Evolutionary conservation across 768 basidiomycete genomes (phyloP).

Genomic region (Hericium rajendrae): DNA sequence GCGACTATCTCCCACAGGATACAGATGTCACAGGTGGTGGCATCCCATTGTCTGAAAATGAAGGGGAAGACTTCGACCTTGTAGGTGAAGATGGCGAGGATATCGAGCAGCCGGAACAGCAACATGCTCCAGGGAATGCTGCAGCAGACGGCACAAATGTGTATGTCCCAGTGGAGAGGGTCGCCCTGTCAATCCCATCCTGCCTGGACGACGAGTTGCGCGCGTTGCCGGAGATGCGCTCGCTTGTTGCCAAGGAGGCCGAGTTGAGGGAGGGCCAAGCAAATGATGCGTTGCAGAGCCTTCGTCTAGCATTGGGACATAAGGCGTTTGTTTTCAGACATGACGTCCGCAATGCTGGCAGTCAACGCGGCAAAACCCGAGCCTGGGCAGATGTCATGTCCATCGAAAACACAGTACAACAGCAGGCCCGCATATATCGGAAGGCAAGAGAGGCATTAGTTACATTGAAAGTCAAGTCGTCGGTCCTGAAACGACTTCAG

Average conservation of each 20-base stretch:
- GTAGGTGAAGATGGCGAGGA: not conserved
- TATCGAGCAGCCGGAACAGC: not conserved
- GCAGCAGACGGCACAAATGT: not conserved
- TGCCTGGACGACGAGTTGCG: not conserved
- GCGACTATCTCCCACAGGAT: not conserved
- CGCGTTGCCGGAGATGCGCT: not conserved
- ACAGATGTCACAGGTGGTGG: not conserved
- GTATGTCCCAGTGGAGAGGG: not conserved
- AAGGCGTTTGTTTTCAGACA: not conserved
- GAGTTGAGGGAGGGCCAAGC: not conserved
- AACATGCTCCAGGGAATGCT: not conserved
- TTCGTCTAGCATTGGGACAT: not conserved
- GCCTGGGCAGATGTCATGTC: not conserved
- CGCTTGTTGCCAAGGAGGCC: not conserved
- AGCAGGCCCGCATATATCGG: not conserved
- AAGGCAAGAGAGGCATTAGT: not conserved
- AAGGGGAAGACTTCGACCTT: not conserved
- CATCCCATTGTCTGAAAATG: not conserved
- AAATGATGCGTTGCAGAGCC: not conserved
- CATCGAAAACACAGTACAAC: not conserved
- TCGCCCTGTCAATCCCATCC: not conserved
- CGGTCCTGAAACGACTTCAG: not conserved
- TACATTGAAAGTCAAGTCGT: not conserved
- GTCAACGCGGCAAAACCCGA: not conserved
- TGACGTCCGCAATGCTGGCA: not conserved